Percentiles rank a stretch among this genome's conserved stretches.
These are phyloP conservation scores for Escovopsis sp. DNA, from an alignment of 2,329 filamentous ascomycete genomes.

Conservation along the genomic window DNA sequence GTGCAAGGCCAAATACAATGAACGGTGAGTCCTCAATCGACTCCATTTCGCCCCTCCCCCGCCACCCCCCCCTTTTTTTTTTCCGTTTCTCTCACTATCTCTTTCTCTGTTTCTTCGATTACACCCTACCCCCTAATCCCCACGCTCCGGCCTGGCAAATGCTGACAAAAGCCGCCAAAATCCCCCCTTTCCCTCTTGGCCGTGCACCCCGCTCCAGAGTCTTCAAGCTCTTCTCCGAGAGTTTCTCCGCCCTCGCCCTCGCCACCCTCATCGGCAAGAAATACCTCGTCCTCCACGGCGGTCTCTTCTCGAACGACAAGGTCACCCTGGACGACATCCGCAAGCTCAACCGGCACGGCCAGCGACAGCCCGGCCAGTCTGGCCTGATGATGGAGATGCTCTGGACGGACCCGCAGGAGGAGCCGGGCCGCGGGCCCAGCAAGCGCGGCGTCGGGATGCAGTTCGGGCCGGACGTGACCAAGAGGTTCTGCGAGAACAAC, in stretches of 20 bases:
- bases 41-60: too few relatives aligned
- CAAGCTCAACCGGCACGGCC: conserved; percentile 78
- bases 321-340: conserved; percentile 85
- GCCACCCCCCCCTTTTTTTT: too few relatives aligned
- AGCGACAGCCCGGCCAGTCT: conserved; percentile 81
- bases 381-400: conserved; percentile 99
- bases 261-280: conserved; percentile 85
- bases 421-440: conserved; percentile 76
- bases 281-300: conserved; percentile 85
- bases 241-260: conserved; percentile 84
- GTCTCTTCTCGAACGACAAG: conserved; percentile 90
- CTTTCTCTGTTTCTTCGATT: too few relatives aligned
- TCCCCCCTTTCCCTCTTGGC: not conserved
- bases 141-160: too few relatives aligned
- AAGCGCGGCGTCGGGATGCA: conserved; percentile 94
- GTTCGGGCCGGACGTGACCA: conserved; percentile 92
- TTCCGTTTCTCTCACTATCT: too few relatives aligned
- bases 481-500: conserved; percentile 92
- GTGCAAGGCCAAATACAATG: conserved; percentile 96
- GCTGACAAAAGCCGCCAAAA: too few relatives aligned
- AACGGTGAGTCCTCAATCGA: conserved; percentile 37
- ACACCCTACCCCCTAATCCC: too few relatives aligned
- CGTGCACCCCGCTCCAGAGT: conserved; percentile 30
- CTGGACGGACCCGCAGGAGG: conserved; percentile 89
- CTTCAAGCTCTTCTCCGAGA: conserved; percentile 97